phyloP scores from a whole-genome alignment of 768 basidiomycete genomes.

The Lactarius pseudohatsudake region DNA sequence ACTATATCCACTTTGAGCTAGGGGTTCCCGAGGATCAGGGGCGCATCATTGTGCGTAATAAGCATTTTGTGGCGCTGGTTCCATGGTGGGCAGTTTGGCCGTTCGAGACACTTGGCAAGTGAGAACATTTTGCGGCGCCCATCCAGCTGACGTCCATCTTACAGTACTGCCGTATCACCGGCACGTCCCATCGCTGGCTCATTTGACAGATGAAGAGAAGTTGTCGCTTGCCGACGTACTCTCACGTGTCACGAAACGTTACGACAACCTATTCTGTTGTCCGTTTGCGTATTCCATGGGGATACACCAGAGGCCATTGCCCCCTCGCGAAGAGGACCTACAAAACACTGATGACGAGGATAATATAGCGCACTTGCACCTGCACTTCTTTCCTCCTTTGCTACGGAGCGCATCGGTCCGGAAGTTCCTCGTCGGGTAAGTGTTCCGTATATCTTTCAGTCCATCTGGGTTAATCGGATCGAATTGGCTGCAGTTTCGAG shows the following conservation, averaged over 20 bases:
- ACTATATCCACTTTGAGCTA: constrained; percentile 72
- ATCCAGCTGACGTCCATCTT: constrained; percentile 13
- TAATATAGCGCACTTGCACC: constrained; percentile 73
- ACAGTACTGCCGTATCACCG: constrained; percentile 74
- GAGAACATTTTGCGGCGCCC: background rate
- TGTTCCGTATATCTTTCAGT: constrained; percentile 31
- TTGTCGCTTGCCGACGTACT: constrained; percentile 65
- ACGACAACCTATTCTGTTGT: constrained; percentile 79
- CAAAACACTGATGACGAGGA: constrained; percentile 45
- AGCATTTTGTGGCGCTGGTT: constrained; percentile 80
- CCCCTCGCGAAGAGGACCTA: constrained; percentile 35
- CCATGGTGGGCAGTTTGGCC: constrained; percentile 98
- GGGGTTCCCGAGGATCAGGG: constrained; percentile 42
- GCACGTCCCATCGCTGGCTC: constrained; percentile 70
- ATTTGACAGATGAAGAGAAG: constrained; percentile 62
- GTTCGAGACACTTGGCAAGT: constrained; percentile 73
- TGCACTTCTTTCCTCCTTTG: constrained; percentile 86
- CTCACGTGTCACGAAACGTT: constrained; percentile 60
- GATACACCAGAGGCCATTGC: constrained; percentile 79
- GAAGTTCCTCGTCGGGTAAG: constrained; percentile 87
- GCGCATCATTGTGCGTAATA: constrained; percentile 69
- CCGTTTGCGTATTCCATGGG: constrained; percentile 96
- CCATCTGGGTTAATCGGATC: background rate
- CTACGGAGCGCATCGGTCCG: constrained; percentile 77
- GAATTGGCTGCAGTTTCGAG: constrained; percentile 60